phyloP scores from a whole-genome alignment of 2,329 filamentous ascomycete genomes.

The Botrytis byssoidea region DNA sequence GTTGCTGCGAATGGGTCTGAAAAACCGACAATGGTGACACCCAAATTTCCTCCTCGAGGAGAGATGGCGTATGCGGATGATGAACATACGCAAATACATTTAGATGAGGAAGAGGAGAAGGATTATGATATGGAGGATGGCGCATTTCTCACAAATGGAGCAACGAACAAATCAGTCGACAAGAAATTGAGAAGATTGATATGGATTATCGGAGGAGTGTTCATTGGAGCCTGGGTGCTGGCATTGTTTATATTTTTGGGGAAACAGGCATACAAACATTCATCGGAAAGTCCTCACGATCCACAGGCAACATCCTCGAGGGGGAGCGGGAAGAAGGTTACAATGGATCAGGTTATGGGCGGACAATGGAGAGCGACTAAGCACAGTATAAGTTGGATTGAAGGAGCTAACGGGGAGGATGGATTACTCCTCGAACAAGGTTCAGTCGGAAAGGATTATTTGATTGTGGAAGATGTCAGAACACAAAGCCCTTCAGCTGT shows the following conservation, averaged over 20 bases:
- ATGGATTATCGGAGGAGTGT: slow-evolving; percentile 58
- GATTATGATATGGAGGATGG: slow-evolving; percentile 50
- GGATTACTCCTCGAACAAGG: slow-evolving; percentile 78
- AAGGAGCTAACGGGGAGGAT: slow-evolving; percentile 72
- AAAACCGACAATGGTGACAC: slow-evolving; percentile 34
- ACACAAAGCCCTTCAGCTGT: slow-evolving; percentile 47
- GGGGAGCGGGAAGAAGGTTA: slow-evolving; percentile 69
- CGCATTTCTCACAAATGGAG: slow-evolving; percentile 39
- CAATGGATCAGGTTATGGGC: slow-evolving; percentile 65
- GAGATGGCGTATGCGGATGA: slow-evolving; percentile 36
- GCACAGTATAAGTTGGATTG: slow-evolving; percentile 74
- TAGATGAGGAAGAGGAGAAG: slow-evolving; percentile 37
- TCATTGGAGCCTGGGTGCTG: slow-evolving; percentile 66
- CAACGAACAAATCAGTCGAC: slow-evolving; percentile 55
- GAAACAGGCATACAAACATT: slow-evolving; percentile 63
- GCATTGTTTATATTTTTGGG: slow-evolving; percentile 67
- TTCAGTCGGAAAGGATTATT: slow-evolving; percentile 61
- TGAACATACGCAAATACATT: slow-evolving; percentile 25
- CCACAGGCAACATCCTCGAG: slow-evolving; percentile 60
- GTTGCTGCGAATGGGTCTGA: slow-evolving; percentile 26
- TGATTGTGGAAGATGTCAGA: slow-evolving; percentile 85
- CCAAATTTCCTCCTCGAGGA: slow-evolving; percentile 33
- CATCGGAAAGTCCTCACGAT: slow-evolving; percentile 64
- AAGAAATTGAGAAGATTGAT: slow-evolving; percentile 56
- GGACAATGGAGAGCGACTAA: slow-evolving; percentile 64